Percentiles rank a stretch among this genome's conserved stretches.
Conservation (phyloP, 2,329 filamentous ascomycete genomes). For the Phialophora macrospora region DNA sequence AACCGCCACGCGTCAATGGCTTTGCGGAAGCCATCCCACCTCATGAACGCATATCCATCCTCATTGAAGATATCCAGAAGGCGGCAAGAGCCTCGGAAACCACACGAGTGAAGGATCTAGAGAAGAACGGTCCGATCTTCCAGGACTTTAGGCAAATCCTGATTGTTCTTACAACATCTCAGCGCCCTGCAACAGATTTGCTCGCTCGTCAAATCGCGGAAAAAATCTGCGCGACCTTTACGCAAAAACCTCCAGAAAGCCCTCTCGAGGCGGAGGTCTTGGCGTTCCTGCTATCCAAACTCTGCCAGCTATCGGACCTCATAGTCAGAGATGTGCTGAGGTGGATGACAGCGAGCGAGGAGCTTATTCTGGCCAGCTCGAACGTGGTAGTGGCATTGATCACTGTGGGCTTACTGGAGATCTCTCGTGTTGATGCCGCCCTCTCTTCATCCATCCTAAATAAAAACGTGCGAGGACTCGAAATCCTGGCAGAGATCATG, state of each 20-base stretch:
- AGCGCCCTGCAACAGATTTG: conserved; percentile 58
- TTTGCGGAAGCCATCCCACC: conserved; percentile 61
- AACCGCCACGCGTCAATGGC: conserved; percentile 60
- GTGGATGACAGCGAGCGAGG: conserved; percentile 58
- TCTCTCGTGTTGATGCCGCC: conserved; percentile 70
- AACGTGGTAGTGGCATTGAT: conserved; percentile 65
- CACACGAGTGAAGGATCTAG: conserved; percentile 63
- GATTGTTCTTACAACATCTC: conserved; percentile 56
- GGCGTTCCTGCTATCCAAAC: conserved; percentile 63
- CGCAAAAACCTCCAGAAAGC: conserved; percentile 57
- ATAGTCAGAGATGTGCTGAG: conserved; percentile 52
- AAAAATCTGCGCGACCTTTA: conserved; percentile 62
- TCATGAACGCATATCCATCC: conserved; percentile 58
- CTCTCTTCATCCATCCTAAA: conserved; percentile 74
- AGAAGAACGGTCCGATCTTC: conserved; percentile 59
- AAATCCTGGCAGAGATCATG: conserved; percentile 79
- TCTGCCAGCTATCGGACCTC: conserved; percentile 61
- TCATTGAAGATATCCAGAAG: conserved; percentile 63
- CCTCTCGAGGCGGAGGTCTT: conserved; percentile 67
- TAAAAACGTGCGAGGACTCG: conserved; percentile 72
- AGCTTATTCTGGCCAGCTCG: conserved; percentile 67
- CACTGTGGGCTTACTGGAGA: conserved; percentile 64
- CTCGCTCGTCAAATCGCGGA: conserved; percentile 62
- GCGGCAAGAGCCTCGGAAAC: conserved; percentile 62
- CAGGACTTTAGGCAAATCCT: conserved; percentile 64